Percentiles rank a stretch among this genome's conserved stretches.
Evolutionary conservation across 805 yeast species (phyloP).

Genomic region (Pichia scutulata): DNA sequence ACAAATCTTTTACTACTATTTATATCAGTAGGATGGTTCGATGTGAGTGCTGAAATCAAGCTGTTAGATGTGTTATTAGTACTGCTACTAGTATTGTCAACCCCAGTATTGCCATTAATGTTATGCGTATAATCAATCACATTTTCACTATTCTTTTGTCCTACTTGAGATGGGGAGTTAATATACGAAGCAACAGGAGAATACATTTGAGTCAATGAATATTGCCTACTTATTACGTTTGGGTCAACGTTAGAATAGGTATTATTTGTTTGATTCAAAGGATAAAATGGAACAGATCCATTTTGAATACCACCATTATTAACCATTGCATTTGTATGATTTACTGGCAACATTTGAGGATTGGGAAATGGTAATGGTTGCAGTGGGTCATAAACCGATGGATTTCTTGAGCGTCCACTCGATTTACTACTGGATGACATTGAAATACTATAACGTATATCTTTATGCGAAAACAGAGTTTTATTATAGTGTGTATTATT

Average conservation of each 20-base stretch:
- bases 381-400: slow-evolving; percentile 33
- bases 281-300: not conserved
- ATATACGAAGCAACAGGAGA: slow-evolving; percentile 1
- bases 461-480: slow-evolving; percentile 24
- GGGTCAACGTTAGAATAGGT: not conserved
- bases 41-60: not conserved
- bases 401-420: slow-evolving; percentile 27
- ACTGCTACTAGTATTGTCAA: not conserved
- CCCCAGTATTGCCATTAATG: not conserved
- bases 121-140: not conserved
- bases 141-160: not conserved
- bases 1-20: not conserved
- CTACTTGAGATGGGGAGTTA: not conserved
- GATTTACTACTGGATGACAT: slow-evolving; percentile 7
- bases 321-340: not conserved
- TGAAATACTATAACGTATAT: slow-evolving; percentile 26
- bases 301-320: not conserved
- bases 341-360: not conserved
- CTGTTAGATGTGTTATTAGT: not conserved
- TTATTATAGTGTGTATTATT: slow-evolving; percentile 10
- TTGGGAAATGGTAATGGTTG: slow-evolving; percentile 17
- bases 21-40: not conserved
- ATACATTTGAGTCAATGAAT: slow-evolving; percentile 8
- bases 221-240: slow-evolving; percentile 3
- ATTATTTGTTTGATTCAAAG: not conserved